Evolutionary conservation across 2,329 filamentous ascomycete genomes (phyloP), one percentile per base, ranked within the genome.

Genomic region (Aureobasidium namibiae): DNA sequence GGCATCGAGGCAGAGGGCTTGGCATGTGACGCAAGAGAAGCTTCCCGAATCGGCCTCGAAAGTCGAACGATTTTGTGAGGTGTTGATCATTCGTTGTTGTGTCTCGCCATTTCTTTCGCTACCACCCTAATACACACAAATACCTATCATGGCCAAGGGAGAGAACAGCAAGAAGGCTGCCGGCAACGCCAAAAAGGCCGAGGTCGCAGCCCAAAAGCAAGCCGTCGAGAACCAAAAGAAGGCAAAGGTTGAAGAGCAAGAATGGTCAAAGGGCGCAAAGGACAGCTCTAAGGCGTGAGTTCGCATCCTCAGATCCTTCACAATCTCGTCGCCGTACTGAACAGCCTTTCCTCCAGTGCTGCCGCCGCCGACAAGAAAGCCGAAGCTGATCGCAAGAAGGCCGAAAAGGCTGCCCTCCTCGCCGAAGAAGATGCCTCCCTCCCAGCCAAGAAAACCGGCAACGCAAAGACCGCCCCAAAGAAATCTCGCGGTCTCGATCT

Each of bases 151-250:
- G 88, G 86, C 80, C 66, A 90, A 89, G 75, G 92, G 89, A 69
- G 91, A 95, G 63, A 90, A 88, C 76, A 87, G 81, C 73, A 97
- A 96, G 77, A 97, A 97, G 79, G 90, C 77, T 2, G 84, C 87
- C 9, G 94, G 92, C 64, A 90, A 96, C 74, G 91, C 92, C 63
- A 83, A 90, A 76, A 97, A 99, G 80, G 91, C 91, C 63, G 91
- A 96, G 50, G 86, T 85, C 3, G 92, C 91, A 1, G 88, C 89
- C 9, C 76, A 82, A 60, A 97, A 97, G 76, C 81, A 86, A 61
- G 89, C 90, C 0, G 84, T 74, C 3, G 85, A 86, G 61, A 82
- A 90, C 39, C 76, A 81, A 38, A 86, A 86, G 74, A 82, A 79
- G 57, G 84, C 84, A 4, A 82, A 78, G 2, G 83, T 74, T 29